These are phyloP conservation scores for Moricandia arvensis DNA, from an alignment of 345 rosid genomes.

Conservation along the genomic window DNA sequence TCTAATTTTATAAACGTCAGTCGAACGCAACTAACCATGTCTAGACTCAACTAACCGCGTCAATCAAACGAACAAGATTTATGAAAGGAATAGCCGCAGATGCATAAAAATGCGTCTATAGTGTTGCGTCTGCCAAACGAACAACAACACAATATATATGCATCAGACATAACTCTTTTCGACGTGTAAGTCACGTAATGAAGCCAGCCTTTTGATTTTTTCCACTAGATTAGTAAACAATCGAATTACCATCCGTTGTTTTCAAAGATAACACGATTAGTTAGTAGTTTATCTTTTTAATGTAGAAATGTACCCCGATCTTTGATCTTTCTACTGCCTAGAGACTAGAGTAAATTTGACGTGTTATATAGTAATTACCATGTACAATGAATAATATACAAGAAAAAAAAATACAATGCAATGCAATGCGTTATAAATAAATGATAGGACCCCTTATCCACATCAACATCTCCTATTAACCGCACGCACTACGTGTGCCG, in stretches of 20 bases:
- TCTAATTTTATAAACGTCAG: too few species aligned
- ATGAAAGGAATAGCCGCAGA: too few species aligned
- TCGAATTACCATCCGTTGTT: neutral
- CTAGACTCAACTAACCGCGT: too few species aligned
- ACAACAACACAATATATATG: neutral
- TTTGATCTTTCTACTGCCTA: neutral
- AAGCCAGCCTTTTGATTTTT: constrained; percentile 9
- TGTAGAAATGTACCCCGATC: neutral
- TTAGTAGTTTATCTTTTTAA: neutral
- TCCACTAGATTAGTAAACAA: neutral
- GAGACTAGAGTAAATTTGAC: neutral
- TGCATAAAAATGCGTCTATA: too few species aligned
- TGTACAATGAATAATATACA: neutral
- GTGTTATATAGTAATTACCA: neutral
- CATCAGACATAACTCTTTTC: constrained; percentile 7
- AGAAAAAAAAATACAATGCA: neutral
- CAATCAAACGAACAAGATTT: too few species aligned
- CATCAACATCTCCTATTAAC: constrained; percentile 30
- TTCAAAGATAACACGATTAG: neutral
- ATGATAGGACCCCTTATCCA: neutral
- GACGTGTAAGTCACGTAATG: constrained; percentile 19
- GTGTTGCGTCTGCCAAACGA: too few species aligned
- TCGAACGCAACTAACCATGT: too few species aligned
- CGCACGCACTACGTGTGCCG: constrained; percentile 36
- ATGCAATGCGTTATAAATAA: neutral